Evolutionary conservation across 257 asterid species (phyloP).

Genomic region (Solanum pennellii): DNA sequence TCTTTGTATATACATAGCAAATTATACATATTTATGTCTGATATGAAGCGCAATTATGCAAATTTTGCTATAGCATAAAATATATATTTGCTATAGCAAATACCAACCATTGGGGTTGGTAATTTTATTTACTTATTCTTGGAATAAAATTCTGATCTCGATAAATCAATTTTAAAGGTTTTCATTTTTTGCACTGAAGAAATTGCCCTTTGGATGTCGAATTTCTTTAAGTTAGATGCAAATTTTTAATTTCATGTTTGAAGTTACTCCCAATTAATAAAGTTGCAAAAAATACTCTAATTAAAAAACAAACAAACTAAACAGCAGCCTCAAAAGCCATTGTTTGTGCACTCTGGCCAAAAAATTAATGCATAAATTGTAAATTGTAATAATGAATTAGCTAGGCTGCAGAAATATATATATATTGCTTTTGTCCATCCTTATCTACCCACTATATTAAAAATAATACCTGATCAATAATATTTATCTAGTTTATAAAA

Average conservation of each 20-base stretch:
- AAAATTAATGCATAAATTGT: neutral
- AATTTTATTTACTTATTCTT: neutral
- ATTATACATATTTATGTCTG: too few species aligned
- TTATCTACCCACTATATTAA: too few species aligned
- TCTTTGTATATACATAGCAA: too few species aligned
- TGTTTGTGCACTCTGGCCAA: neutral
- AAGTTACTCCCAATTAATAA: neutral
- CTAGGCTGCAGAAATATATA: neutral
- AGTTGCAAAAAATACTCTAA: neutral
- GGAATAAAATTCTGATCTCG: neutral
- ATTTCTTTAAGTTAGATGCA: neutral
- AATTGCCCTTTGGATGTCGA: neutral
- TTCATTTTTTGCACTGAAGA: neutral
- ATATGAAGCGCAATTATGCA: too few species aligned
- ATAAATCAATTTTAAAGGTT: neutral
- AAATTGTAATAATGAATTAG: neutral
- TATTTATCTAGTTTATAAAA: neutral
- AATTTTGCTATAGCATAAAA: too few species aligned
- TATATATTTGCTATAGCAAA: too few species aligned
- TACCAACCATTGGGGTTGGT: neutral
- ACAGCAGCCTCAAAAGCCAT: neutral
- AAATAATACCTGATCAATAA: too few species aligned
- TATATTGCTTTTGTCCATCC: too few species aligned
- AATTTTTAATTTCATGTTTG: neutral
- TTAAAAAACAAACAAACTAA: neutral